phyloP scores from a whole-genome alignment of 2,329 filamentous ascomycete genomes.

The Sodiomyces alkalinus region DNA sequence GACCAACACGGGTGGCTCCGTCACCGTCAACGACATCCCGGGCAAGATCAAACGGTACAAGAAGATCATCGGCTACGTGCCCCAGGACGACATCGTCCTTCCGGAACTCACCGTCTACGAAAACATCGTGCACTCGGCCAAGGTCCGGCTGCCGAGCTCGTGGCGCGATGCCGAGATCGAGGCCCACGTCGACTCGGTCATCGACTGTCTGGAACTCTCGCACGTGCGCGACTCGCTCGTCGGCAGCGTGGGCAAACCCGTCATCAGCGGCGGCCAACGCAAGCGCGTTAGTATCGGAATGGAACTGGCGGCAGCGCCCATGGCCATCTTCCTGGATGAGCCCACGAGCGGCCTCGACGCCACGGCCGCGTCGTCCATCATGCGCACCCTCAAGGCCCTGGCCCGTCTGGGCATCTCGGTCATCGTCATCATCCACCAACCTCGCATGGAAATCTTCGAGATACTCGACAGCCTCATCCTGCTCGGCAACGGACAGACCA shows the following conservation, averaged over 20 bases:
- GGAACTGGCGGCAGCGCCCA: constrained; percentile 40
- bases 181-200: constrained; percentile 38
- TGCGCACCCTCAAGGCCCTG: constrained; percentile 36
- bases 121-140: constrained; percentile 45
- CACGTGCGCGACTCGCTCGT: constrained; percentile 36
- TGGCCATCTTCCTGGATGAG: constrained; percentile 38
- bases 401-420: constrained; percentile 39
- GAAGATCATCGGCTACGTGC: constrained; percentile 46
- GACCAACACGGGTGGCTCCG: constrained; percentile 30
- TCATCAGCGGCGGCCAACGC: constrained; percentile 41
- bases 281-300: constrained; percentile 45
- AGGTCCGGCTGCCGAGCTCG: constrained; percentile 33
- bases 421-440: constrained; percentile 45
- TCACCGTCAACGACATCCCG: constrained; percentile 36
- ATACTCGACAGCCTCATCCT: constrained; percentile 40
- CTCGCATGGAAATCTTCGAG: constrained; percentile 41
- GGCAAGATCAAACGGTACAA: constrained; percentile 35
- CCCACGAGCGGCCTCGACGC: constrained; percentile 39
- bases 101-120: constrained; percentile 45
- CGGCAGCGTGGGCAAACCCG: constrained; percentile 31
- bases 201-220: constrained; percentile 35
- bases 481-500: constrained; percentile 35
- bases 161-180: constrained; percentile 34
- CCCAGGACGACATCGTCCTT: constrained; percentile 45
- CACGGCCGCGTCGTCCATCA: constrained; percentile 38